Percentiles rank a stretch among this genome's conserved stretches.
These are phyloP conservation scores for Pichia sp. DNA, from an alignment of 1,139 yeast genomes.

Conservation along the genomic window DNA sequence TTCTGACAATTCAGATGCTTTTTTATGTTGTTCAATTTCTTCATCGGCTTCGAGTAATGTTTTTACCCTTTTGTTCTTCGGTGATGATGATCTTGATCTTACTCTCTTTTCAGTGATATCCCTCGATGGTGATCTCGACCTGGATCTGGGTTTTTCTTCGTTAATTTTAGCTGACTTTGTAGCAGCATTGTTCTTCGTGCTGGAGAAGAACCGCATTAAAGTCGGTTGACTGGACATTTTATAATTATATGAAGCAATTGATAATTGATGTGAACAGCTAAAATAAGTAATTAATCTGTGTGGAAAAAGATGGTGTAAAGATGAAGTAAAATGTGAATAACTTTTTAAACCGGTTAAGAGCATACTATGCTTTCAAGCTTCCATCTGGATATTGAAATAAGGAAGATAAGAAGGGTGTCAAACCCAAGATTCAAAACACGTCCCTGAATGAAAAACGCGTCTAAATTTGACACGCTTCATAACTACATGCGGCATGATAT, in stretches of 20 bases:
- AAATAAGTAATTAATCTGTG: neutral
- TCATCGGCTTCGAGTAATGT: slow-evolving; percentile 9
- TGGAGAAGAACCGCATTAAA: slow-evolving; percentile 17
- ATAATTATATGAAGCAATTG: slow-evolving; percentile 5
- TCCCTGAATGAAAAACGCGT: too few relatives aligned
- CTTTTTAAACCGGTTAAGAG: too few relatives aligned
- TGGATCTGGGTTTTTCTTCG: slow-evolving; percentile 5
- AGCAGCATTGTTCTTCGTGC: slow-evolving; percentile 2
- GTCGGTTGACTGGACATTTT: slow-evolving; percentile 12
- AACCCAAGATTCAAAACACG: too few relatives aligned
- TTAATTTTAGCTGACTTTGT: neutral
- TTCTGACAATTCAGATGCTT: slow-evolving; percentile 21
- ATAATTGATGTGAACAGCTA: neutral
- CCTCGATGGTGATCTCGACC: slow-evolving; percentile 9
- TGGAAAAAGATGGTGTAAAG: neutral
- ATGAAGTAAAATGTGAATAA: neutral
- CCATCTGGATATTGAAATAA: too few relatives aligned
- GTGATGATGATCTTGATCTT: slow-evolving; percentile 2
- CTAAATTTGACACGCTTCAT: too few relatives aligned
- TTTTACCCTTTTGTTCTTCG: slow-evolving; percentile 5
- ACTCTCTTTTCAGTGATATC: neutral
- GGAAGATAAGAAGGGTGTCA: too few relatives aligned
- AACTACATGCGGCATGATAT: too few relatives aligned
- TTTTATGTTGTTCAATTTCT: slow-evolving; percentile 19
- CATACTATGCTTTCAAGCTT: too few relatives aligned